Conservation (phyloP, 495 filamentous ascomycete species). For the Podospora didyma region DNA sequence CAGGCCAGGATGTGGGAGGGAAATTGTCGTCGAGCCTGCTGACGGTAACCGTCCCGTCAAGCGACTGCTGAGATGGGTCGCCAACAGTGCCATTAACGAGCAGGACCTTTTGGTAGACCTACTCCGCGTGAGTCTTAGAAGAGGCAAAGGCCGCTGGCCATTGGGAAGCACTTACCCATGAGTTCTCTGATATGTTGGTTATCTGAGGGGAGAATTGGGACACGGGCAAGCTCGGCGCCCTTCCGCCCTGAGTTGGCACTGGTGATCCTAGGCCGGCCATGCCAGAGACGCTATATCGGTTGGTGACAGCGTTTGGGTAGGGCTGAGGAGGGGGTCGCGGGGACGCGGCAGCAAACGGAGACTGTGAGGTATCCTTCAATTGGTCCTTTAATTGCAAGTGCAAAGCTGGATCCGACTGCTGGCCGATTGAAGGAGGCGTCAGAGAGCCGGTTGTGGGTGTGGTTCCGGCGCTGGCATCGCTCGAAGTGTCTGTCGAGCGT, state of each 20-base stretch:
- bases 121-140: slow-evolving; percentile 7
- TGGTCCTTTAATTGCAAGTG: slow-evolving; percentile 41
- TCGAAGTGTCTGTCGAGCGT: slow-evolving; percentile 51
- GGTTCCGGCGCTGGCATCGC: slow-evolving; percentile 38
- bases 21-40: slow-evolving; percentile 80
- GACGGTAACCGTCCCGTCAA: slow-evolving; percentile 78
- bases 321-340: slow-evolving; percentile 42
- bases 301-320: slow-evolving; percentile 27
- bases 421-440: slow-evolving; percentile 41
- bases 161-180: slow-evolving; percentile 60
- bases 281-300: slow-evolving; percentile 48
- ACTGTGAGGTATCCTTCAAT: slow-evolving; percentile 15
- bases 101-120: slow-evolving; percentile 89
- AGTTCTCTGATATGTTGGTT: slow-evolving; percentile 69
- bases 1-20: slow-evolving; percentile 77
- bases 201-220: slow-evolving; percentile 78
- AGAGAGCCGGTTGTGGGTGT: slow-evolving; percentile 45
- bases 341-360: slow-evolving; percentile 24
- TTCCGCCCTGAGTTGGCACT: slow-evolving; percentile 39
- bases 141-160: slow-evolving; percentile 4
- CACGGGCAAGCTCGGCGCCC: slow-evolving; percentile 50
- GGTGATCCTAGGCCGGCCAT: slow-evolving; percentile 54
- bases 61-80: slow-evolving; percentile 61
- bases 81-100: slow-evolving; percentile 76
- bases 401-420: slow-evolving; percentile 46